Base-by-base conservation (phyloP, 2,329 filamentous ascomycete species). In the Truncatella angustata region DNA sequence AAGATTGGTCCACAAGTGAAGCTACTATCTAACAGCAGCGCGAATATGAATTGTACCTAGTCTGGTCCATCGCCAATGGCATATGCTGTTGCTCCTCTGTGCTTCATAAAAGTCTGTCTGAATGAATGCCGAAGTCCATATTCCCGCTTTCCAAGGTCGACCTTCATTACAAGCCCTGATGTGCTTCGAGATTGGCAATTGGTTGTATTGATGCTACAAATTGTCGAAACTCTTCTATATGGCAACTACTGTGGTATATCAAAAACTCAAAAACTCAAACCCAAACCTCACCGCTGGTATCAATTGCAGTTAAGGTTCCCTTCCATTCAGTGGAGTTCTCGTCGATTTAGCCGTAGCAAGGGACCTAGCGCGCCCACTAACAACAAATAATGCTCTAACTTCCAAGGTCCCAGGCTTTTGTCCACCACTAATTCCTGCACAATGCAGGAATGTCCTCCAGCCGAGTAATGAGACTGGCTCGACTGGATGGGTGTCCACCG, bases 321-420 rank as follows among this genome's bases (percentile, higher is more conserved):
- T 28, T 46, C n/a, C 23, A 10, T 16, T 20, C 3, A 14, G 28
- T 32, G 43, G 43, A 20, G 43, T 11, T n/a, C 12, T 46, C 12
- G 28, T 24, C 40, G 40, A 46, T 46, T 28, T 46, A 46, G 16
- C 43, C 43, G 43, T 28, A 35, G n/a, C n/a, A n/a, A n/a, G n/a
- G n/a, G n/a, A n/a, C n/a, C n/a, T n/a, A n/a, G n/a, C n/a, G n/a
- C n/a, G n/a, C n/a, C n/a, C n/a, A n/a, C n/a, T n/a, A n/a, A n/a
- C n/a, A n/a, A n/a, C n/a, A n/a, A n/a, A n/a, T n/a, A n/a, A n/a
- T n/a, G n/a, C n/a, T n/a, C n/a, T 28, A 16, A 32, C 43, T 46
- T 46, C 28, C 43, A 10, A 44, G 11, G 12, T 44, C 21, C 21
- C 30, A 10, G 24, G 24, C 23, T 5, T 14, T 7, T 23, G 40